Base-by-base conservation (phyloP, 176 grass and related monocot genomes). In the Raddia distichophylla region DNA sequence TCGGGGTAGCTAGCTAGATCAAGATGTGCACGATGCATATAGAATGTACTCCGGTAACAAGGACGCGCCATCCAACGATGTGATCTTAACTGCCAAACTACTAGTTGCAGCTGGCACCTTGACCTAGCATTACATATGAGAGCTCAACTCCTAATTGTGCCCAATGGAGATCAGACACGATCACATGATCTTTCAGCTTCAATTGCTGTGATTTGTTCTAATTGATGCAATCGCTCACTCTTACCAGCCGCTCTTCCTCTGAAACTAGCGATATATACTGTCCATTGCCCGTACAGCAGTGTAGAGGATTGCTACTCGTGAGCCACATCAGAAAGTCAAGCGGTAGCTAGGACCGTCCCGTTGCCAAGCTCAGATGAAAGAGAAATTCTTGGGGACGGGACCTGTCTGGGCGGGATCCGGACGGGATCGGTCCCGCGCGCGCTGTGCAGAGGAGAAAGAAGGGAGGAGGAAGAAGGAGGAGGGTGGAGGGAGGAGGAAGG, bases 41-140 rank as follows among this genome's bases (percentile, higher is more conserved):
- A 49, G 64, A 84, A 42, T 84, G 53, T 4, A 51, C 16, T n/a
- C n/a, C n/a, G n/a, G 7, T 5, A 20, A 77, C 73, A 64, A 46
- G 42, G 73, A 84, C 73, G 10, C 22, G 37, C 63, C 82, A 84
- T 77, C 82, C 19, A 59, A 76, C 51, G 9, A 12, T 7, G 43
- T 69, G 73, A 77, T 60, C 53, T 47, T 42, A 77, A 77, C 82
- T 14, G 52, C 32, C 17, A 75, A 83, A 34, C 71, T 75, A 83
- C 71, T 75, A 83, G 33, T 42, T 43, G 10, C 10, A 48, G 42
- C 17, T 50, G 18, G 12, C 64, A 15, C 13, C 37, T 40, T 40
- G 37, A n/a, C 8, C 64, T 10, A 19, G 17, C 65, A 49, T 27
- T 20, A 50, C 19, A n/a, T 10, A 20, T 9, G 52, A 55, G 15